Conservation (phyloP, 345 rosid genomes). For the Eucalyptus decipiens region DNA sequence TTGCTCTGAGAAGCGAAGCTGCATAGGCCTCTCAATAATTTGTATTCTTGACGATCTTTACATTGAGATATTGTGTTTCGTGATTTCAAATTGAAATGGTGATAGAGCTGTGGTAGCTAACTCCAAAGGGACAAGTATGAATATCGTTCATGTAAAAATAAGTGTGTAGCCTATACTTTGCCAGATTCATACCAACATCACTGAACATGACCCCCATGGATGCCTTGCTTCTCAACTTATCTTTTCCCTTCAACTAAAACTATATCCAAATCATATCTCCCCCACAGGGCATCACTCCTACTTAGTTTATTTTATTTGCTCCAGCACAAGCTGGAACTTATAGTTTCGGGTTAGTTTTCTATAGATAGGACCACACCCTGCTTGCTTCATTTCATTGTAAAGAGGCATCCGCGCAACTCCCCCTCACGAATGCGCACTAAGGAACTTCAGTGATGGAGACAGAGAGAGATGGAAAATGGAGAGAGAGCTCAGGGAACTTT, state of each 20-base stretch:
- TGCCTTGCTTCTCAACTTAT: slow-evolving; percentile 33
- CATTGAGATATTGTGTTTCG: not conserved
- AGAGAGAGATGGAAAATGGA: slow-evolving; percentile 40
- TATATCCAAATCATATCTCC: not conserved
- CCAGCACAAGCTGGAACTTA: not conserved
- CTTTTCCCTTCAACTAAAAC: not conserved
- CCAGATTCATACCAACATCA: slow-evolving; percentile 32
- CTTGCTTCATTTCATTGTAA: not conserved
- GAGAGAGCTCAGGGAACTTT: slow-evolving; percentile 9
- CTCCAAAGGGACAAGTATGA: not conserved
- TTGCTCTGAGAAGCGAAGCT: not conserved
- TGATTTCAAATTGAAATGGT: not conserved
- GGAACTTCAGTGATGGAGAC: not conserved
- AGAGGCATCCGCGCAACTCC: not conserved
- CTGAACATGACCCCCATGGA: slow-evolving; percentile 6
- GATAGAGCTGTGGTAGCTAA: not conserved
- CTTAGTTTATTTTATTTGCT: not conserved
- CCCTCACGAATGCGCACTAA: not conserved
- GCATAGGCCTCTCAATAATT: not conserved
- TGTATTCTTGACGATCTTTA: not conserved
- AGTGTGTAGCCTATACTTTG: not conserved
- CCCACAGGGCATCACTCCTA: not conserved
- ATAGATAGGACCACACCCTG: slow-evolving; percentile 1
- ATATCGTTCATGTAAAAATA: not conserved
- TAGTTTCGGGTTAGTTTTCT: not conserved